These are phyloP conservation scores for Pulveroboletus sp. DNA, from an alignment of 768 basidiomycete genomes.

Conservation along the genomic window DNA sequence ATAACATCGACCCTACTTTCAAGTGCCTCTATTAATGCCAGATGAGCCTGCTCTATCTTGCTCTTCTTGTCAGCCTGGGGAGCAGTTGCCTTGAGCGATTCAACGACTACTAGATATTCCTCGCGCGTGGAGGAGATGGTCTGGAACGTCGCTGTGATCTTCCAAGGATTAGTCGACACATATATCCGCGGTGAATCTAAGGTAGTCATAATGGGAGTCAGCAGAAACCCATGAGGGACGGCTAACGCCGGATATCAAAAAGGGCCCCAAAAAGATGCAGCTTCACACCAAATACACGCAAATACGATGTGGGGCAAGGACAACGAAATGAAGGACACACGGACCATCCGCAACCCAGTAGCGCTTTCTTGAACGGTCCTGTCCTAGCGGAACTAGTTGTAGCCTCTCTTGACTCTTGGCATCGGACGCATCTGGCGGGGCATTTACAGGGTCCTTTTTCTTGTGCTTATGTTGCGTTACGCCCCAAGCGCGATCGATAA, in stretches of 20 bases:
- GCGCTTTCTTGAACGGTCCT: conserved; percentile 69
- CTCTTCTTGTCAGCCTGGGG: conserved; percentile 48
- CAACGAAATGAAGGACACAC: conserved; percentile 45
- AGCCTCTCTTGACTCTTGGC: conserved; percentile 63
- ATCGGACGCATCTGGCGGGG: conserved; percentile 54
- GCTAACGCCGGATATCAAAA: conserved; percentile 34
- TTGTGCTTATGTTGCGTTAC: conserved; percentile 81
- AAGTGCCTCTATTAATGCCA: conserved; percentile 54
- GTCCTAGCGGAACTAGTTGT: conserved; percentile 67
- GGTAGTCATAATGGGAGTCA: conserved; percentile 31
- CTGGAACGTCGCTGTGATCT: conserved; percentile 73
- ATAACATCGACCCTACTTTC: conserved; percentile 62
- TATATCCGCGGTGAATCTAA: conserved; percentile 84
- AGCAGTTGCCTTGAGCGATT: conserved; percentile 48
- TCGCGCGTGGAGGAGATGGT: conserved; percentile 65
- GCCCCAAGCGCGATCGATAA: conserved; percentile 84
- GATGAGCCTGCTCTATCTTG: conserved; percentile 59
- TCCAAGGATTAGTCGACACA: conserved; percentile 86
- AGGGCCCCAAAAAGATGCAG: conserved; percentile 42
- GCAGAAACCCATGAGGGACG: conserved; percentile 31
- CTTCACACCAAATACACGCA: conserved; percentile 66
- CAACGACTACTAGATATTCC: conserved; percentile 65
- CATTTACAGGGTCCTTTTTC: conserved; percentile 60
- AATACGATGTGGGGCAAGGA: conserved; percentile 45
- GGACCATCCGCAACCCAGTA: conserved; percentile 89